Evolutionary conservation across 495 filamentous ascomycete genomes (phyloP).

Genomic region (Hypoxylon perforatum): DNA sequence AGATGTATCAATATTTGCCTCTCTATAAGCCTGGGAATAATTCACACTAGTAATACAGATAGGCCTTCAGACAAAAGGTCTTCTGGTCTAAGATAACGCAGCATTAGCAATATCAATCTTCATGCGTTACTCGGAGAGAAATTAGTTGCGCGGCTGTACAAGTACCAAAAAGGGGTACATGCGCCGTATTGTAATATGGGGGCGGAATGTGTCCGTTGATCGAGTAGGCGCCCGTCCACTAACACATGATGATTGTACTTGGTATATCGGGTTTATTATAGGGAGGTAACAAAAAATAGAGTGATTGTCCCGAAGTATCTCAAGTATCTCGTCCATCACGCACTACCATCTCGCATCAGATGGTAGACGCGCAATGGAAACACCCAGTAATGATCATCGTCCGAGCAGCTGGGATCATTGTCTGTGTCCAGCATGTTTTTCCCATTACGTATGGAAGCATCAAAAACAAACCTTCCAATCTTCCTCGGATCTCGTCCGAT

Average conservation of each 20-base stretch:
- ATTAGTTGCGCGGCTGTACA: conserved; percentile 22
- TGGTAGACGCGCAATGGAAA: conserved; percentile 14
- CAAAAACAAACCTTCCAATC: conserved; percentile 17
- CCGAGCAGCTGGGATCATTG: conserved; percentile 13
- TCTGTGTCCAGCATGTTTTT: conserved; percentile 6
- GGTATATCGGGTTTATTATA: conserved; percentile 21
- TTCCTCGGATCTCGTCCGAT: conserved; percentile 38
- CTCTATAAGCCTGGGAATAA: no score
- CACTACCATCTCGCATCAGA: conserved; percentile 24
- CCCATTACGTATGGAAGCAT: conserved; percentile 20
- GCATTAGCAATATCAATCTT: conserved; percentile 11
- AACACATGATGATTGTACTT: not conserved
- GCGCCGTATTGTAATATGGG: conserved; percentile 32
- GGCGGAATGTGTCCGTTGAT: conserved; percentile 29
- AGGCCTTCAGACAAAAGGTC: no score
- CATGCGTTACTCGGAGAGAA: conserved; percentile 21
- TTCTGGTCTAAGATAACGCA: not conserved
- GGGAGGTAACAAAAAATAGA: conserved; percentile 29
- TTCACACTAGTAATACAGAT: no score
- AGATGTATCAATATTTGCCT: no score
- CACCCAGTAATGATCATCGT: conserved; percentile 26
- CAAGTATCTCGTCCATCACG: not conserved
- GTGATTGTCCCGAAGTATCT: conserved; percentile 8
- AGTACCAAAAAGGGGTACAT: conserved; percentile 37
- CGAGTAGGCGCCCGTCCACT: conserved; percentile 34